Conservation (phyloP, 139 green algal genomes). For the Chlorella ohadii region DNA sequence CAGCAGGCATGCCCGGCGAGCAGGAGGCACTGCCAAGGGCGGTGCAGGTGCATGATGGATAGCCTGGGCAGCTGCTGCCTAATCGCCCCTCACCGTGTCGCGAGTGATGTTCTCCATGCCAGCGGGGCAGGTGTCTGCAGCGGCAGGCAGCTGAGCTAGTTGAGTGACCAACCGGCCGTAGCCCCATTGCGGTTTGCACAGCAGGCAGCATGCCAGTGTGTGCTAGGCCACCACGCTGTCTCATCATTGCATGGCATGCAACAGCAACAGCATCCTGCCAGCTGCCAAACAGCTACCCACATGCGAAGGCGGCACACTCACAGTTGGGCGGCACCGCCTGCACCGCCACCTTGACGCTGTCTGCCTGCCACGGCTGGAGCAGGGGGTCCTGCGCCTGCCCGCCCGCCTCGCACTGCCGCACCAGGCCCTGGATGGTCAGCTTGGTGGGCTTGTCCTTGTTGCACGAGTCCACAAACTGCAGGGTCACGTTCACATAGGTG, state of each 20-base stretch:
- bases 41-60: background rate
- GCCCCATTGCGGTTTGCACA: background rate
- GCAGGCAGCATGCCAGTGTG: background rate
- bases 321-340: background rate
- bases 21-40: background rate
- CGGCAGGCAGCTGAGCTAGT: background rate
- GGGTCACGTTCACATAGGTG: background rate
- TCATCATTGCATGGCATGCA: background rate
- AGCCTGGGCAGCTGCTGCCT: no score
- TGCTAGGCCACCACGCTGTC: no score
- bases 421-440: background rate
- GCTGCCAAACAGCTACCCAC: background rate
- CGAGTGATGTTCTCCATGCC: background rate
- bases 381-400: slow-evolving; percentile 7
- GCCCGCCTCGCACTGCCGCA: background rate
- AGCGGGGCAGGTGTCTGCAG: background rate
- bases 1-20: background rate
- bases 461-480: background rate
- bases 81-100: background rate
- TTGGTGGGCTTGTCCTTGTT: background rate
- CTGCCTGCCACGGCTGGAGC: slow-evolving; percentile 15
- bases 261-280: background rate
- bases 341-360: background rate
- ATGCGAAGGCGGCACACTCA: background rate
- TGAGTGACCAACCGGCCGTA: background rate